phyloP scores from a whole-genome alignment of 306 rosid genomes.

The Alnus rubra region DNA sequence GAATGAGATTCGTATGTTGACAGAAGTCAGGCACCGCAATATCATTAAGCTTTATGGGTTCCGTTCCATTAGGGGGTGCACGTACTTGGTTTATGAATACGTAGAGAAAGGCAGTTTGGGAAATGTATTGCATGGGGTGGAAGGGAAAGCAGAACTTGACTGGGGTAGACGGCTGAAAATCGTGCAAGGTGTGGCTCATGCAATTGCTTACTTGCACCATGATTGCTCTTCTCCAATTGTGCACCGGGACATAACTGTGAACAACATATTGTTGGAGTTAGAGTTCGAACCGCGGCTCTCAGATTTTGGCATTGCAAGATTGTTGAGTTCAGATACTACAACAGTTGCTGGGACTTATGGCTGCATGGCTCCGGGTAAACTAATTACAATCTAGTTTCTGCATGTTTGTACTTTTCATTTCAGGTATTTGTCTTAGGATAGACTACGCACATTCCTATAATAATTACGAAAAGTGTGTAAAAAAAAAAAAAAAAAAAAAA shows the following conservation, averaged over 20 bases:
- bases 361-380: conserved; percentile 82
- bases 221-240: too few species aligned
- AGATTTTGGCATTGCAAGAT: conserved; percentile 71
- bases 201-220: conserved; percentile 60
- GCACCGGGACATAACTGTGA: conserved; percentile 39
- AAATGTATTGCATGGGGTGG: conserved; percentile 48
- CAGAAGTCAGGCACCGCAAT: conserved; percentile 65
- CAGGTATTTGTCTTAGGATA: not conserved
- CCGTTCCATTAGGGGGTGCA: conserved; percentile 42
- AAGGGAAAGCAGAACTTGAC: conserved; percentile 7
- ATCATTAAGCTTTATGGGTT: conserved; percentile 66
- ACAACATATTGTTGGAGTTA: conserved; percentile 52
- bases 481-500: too few species aligned
- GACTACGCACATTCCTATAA: not conserved
- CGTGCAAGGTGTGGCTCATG: conserved; percentile 55
- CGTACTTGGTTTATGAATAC: conserved; percentile 64
- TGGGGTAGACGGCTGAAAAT: too few species aligned
- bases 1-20: conserved; percentile 60
- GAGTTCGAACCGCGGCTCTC: conserved; percentile 62
- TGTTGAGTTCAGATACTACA: conserved; percentile 46
- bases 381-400: not conserved
- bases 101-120: conserved; percentile 53
- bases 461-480: not conserved
- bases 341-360: conserved; percentile 69
- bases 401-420: not conserved